These are phyloP conservation scores for Fabrea salina DNA, from an alignment of 169 alveolate species.

Conservation along the genomic window DNA sequence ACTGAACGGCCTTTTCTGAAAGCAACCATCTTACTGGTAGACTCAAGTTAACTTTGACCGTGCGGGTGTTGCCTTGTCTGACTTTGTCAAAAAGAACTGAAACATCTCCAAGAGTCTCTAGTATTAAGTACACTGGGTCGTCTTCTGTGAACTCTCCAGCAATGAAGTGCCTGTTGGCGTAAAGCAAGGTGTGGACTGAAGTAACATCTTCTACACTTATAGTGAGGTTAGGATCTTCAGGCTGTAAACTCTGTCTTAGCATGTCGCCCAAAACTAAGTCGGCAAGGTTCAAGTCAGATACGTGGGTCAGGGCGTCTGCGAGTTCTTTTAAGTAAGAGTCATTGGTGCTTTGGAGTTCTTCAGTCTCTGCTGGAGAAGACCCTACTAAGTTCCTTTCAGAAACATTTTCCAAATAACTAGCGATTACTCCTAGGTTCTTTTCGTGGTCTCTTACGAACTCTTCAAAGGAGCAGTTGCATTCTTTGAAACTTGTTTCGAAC, in stretches of 20 bases:
- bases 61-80: not conserved
- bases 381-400: not conserved
- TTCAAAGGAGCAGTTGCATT: not conserved
- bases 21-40: conserved; percentile 29
- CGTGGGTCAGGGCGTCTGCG: conserved; percentile 10
- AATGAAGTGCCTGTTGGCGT: not conserved
- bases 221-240: conserved; percentile 9
- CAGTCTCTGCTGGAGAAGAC: not conserved
- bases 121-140: conserved; percentile 23
- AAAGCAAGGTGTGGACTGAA: not conserved
- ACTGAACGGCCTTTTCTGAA: conserved; percentile 24
- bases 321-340: not conserved
- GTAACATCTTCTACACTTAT: not conserved
- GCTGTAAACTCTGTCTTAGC: not conserved
- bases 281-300: conserved; percentile 20
- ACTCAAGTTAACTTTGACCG: not conserved
- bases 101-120: conserved; percentile 17
- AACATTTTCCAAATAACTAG: not conserved
- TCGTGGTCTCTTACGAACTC: not conserved
- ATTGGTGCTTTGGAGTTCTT: not conserved
- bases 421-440: not conserved
- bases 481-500: conserved; percentile 1
- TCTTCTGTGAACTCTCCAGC: not conserved
- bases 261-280: conserved; percentile 29
- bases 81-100: not conserved